A percentile compares a stretch with the other conserved stretches of the same genome.
Evolutionary conservation across 805 yeast genomes (phyloP).

Genomic region (Saccharomycopsis sp.): DNA sequence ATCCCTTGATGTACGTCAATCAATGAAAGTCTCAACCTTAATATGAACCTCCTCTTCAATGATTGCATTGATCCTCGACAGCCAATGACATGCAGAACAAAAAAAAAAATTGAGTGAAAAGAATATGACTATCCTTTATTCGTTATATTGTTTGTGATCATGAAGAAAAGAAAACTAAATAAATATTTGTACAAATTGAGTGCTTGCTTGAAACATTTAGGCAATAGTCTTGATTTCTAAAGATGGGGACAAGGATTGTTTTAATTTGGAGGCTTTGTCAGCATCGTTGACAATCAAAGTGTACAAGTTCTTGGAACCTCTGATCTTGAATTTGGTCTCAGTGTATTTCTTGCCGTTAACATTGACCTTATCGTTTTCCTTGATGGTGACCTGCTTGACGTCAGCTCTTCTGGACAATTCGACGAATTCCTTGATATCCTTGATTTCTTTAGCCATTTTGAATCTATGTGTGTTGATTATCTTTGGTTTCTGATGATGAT

Average conservation of each 20-base stretch:
- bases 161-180: constrained; percentile 2
- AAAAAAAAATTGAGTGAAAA: constrained; percentile 4
- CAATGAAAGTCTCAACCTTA: too few species aligned
- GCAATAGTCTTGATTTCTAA: constrained; percentile 45
- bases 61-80: not conserved
- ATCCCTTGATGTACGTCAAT: not conserved
- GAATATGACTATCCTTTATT: constrained; percentile 9
- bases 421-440: constrained; percentile 95
- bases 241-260: constrained; percentile 95
- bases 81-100: not conserved
- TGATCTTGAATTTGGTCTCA: constrained; percentile 98
- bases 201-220: constrained; percentile 6
- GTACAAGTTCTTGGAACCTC: constrained; percentile 92
- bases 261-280: constrained; percentile 94
- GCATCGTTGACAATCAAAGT: constrained; percentile 93
- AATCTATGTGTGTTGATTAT: not conserved
- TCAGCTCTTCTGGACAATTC: constrained; percentile 95
- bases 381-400: constrained; percentile 88
- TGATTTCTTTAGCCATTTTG: constrained; percentile 49
- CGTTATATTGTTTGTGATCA: constrained; percentile 2
- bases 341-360: constrained; percentile 77
- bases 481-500: not conserved
- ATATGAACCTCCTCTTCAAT: too few species aligned
- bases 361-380: constrained; percentile 81
- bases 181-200: constrained; percentile 1